Base-by-base conservation (phyloP, 2,329 filamentous ascomycete genomes). In the Volutella citrinella region DNA sequence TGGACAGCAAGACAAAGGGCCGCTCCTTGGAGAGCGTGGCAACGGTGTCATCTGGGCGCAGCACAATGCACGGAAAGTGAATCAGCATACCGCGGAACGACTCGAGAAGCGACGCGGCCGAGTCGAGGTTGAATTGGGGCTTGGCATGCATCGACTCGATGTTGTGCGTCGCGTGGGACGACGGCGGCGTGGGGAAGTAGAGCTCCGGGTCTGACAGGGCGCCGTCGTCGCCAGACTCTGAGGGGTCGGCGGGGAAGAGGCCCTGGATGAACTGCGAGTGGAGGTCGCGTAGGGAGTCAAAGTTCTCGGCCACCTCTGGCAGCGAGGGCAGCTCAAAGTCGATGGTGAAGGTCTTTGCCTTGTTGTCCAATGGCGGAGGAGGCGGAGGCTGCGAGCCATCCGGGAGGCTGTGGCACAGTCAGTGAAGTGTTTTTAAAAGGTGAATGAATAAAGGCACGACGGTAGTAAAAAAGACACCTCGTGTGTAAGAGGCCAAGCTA, bases 111-210 rank as follows among this genome's bases (percentile, higher is more conserved):
- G 60, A 61, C 21, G 64, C 56, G 5, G 74, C 74, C n/a, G 70
- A 74, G 32, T 71, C 65, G 6, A 76, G 63, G 53, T 76, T 76
- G 56, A 77, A 77, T 46, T 68, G 68, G 0, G 73, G 73, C 34
- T 69, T 70, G 12, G 71, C 61, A 10, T 65, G 63, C 5, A 72
- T 47, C 19, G 56, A 61, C 15, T 62, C 57, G 20, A 68, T 55
- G 3, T 60, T 54, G 37, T 59, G 51, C 19, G 20, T 9, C 9
- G 57, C 51, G 37, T 50, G 36, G 6, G 63, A 54, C 3, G 51
- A 48, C 2, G 53, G 34, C 3, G 60, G 48, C 3, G 58, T 57
- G 5, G 56, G 52, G 10, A 54, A 35, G 21, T 41, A 41, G 2
- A 44, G 47, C 12, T 36, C 34, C 4, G 47, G 34, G 2, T 55